Base-by-base conservation (phyloP, 148 eudicot species). In the Pouteria glomerata region DNA sequence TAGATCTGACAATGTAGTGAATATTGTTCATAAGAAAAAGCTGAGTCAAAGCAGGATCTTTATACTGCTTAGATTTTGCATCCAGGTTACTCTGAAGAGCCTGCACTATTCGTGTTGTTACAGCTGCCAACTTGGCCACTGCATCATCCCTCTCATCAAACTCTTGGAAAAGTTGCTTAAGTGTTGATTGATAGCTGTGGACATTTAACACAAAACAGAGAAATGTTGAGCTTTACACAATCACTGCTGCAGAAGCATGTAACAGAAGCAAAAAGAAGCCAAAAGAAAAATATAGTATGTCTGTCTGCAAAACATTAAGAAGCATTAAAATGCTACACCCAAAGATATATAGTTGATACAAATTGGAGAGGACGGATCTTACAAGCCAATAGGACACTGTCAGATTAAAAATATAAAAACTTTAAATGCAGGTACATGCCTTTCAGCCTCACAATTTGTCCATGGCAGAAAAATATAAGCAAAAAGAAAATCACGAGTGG, bases 1-100 rank as follows among this genome's bases (percentile, higher is more conserved):
- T 97, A 44, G 98, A 91, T 86, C 97, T 83, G 27, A 91, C 98
- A 57, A 94, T 94, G 66, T 94, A 94, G 79, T 94, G 98, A 35
- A 91, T 88, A 68, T 94, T 94, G 87, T 94, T 94, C 98, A 94
- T 94, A 63, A 94, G 84, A 81, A 94, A 94, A 57, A 94, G 68
- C 74, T 91, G 97, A 33, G 97, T 87, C 64, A 94, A 77, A 58
- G 97, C 86, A 61, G 88, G 76, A 82, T 94, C 97, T 84, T 82
- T 94, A 42, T 94, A 94, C 70, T 85, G 91, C 88, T 88, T 91
- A 70, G 98, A 86, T 86, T 94, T 94, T 71, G 87, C 97, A 58
- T 94, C 98, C 42, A 94, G 75, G 72, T 94, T 94, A 77, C 27
- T 85, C 74, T 85, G 91, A 66, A 94, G 97, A 68, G 98, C 97